These are phyloP conservation scores for Kwoniella pini DNA, from an alignment of 768 basidiomycete species.

Conservation along the genomic window DNA sequence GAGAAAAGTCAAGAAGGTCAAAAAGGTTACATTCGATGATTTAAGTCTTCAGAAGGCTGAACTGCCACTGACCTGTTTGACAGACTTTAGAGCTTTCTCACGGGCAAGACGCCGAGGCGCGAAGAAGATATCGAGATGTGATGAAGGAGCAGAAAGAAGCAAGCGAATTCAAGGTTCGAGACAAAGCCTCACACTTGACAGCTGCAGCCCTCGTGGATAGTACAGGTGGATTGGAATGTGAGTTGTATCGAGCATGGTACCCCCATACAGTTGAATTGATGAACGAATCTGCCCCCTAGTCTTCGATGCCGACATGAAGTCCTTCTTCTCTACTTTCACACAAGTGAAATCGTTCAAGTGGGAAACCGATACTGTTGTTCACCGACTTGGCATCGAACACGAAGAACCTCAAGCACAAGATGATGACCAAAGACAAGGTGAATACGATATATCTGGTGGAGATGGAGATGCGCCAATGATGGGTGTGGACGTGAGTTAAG, in stretches of 20 bases:
- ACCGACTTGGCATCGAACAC: neutral
- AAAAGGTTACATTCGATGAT: slow-evolving; percentile 18
- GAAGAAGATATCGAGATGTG: slow-evolving; percentile 14
- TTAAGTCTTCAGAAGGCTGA: slow-evolving; percentile 14
- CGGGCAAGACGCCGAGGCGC: slow-evolving; percentile 18
- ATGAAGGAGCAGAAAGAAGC: slow-evolving; percentile 22
- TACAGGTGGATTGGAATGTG: slow-evolving; percentile 30
- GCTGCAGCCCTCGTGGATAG: slow-evolving; percentile 29
- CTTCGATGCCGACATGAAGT: slow-evolving; percentile 34
- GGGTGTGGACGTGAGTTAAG: slow-evolving; percentile 9
- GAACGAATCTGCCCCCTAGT: slow-evolving; percentile 15
- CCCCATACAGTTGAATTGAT: neutral
- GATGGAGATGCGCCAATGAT: neutral
- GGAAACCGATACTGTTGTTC: slow-evolving; percentile 35
- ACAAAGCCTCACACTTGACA: slow-evolving; percentile 9
- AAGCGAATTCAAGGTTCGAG: slow-evolving; percentile 10
- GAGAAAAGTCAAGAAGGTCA: slow-evolving; percentile 16
- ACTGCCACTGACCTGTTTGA: neutral
- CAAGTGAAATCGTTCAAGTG: slow-evolving; percentile 33
- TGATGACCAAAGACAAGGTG: neutral
- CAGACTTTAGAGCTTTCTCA: slow-evolving; percentile 23
- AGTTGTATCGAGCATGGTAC: neutral
- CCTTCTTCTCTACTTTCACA: slow-evolving; percentile 25
- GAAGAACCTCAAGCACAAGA: neutral
- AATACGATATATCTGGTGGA: slow-evolving; percentile 3